These are phyloP conservation scores for Pseudogymnoascus sp. DNA, from an alignment of 2,329 filamentous ascomycete species.

Conservation along the genomic window DNA sequence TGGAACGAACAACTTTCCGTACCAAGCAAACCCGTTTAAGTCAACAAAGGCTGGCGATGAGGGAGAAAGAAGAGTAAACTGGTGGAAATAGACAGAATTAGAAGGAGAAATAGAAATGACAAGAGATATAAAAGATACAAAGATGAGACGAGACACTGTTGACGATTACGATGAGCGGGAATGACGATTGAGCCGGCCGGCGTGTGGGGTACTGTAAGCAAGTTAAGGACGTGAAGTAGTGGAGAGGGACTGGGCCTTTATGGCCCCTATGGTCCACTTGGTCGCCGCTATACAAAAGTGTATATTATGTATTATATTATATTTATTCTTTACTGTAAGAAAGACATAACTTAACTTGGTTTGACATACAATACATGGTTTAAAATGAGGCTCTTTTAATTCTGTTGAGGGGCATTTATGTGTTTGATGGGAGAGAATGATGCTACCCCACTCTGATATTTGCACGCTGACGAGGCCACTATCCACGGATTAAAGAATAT, in stretches of 20 bases:
- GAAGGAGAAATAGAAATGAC: not conserved
- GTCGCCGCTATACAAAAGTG: not conserved
- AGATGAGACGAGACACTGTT: not conserved
- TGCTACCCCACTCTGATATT: constrained; percentile 1
- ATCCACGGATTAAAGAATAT: not conserved
- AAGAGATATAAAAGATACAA: not conserved
- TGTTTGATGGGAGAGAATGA: not conserved
- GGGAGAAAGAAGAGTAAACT: not conserved
- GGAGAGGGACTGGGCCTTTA: not conserved
- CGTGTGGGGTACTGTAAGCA: not conserved
- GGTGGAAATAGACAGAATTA: not conserved
- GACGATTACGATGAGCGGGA: not conserved
- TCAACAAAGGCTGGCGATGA: not conserved
- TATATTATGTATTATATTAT: not conserved
- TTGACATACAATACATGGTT: not conserved
- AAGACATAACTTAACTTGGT: not conserved
- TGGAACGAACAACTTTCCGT: not conserved
- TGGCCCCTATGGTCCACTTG: not conserved
- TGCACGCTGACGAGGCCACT: not conserved
- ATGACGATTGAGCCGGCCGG: not conserved
- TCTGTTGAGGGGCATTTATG: not conserved
- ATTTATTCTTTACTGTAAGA: not conserved
- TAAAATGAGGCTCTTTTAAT: not conserved
- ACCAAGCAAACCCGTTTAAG: constrained; percentile 2
- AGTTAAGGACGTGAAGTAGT: not conserved